phyloP scores from a whole-genome alignment of 768 basidiomycete genomes.

The Lactarius tabidus region DNA sequence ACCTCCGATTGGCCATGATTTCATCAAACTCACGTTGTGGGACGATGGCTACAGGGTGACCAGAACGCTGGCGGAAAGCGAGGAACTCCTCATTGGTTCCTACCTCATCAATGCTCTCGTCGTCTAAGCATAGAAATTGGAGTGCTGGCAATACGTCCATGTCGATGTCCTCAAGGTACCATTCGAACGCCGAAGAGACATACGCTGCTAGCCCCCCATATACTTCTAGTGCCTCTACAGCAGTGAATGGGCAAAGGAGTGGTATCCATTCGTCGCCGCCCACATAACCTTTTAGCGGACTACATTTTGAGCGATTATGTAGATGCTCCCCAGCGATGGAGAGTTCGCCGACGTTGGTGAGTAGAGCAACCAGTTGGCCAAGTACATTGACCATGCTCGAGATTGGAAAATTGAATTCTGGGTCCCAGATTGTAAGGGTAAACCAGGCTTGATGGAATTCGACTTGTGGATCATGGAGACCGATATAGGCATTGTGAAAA shows the following conservation, averaged over 20 bases:
- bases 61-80: background rate
- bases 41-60: background rate
- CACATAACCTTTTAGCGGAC: too few relatives aligned
- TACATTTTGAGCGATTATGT: too few relatives aligned
- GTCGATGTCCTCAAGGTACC: background rate
- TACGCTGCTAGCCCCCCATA: background rate
- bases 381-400: background rate
- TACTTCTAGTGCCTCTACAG: background rate
- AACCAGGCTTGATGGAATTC: background rate
- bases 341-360: background rate
- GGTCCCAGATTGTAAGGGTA: background rate
- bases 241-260: background rate
- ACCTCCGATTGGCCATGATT: too few relatives aligned
- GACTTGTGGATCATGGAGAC: background rate
- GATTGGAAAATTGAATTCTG: background rate
- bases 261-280: background rate
- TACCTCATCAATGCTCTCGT: too few relatives aligned
- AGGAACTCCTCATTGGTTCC: background rate
- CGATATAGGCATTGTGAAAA: background rate
- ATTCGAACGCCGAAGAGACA: background rate
- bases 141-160: background rate
- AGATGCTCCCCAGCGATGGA: too few relatives aligned
- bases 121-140: background rate
- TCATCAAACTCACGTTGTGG: too few relatives aligned
- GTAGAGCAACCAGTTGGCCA: background rate